Conservation (phyloP, 2,329 filamentous ascomycete species). For the Alternaria gaisen region DNA sequence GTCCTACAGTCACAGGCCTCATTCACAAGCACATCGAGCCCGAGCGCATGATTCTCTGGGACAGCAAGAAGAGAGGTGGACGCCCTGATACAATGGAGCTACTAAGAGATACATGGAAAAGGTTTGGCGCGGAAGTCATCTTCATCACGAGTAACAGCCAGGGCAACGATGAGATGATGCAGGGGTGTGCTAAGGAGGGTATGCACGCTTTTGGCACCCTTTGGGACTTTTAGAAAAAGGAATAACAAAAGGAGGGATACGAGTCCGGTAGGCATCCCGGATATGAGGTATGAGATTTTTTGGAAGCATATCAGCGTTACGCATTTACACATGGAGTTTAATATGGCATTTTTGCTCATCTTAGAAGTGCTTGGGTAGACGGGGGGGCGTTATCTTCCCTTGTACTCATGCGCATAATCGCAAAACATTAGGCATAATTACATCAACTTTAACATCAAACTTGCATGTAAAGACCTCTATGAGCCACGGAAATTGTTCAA, state of each 20-base stretch:
- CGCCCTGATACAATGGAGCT: constrained; percentile 46
- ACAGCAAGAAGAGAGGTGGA: constrained; percentile 47
- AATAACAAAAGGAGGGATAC: background rate
- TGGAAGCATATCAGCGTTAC: background rate
- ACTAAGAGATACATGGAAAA: constrained; percentile 45
- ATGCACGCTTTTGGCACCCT: constrained; percentile 48
- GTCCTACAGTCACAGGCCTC: constrained; percentile 44
- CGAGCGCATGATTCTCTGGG: constrained; percentile 50
- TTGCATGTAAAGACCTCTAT: background rate
- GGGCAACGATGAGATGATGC: constrained; percentile 52
- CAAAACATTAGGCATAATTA: background rate
- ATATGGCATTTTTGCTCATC: background rate
- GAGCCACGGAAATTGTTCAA: background rate
- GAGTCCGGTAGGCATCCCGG: background rate
- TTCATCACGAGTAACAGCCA: constrained; percentile 50
- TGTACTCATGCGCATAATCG: background rate
- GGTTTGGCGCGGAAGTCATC: constrained; percentile 47
- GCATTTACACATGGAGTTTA: constrained; percentile 3
- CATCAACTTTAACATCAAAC: background rate
- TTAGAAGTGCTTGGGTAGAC: background rate
- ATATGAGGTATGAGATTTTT: background rate
- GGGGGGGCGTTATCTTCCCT: background rate
- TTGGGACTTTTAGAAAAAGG: constrained; percentile 42
- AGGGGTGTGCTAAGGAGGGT: constrained; percentile 41
- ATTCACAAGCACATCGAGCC: constrained; percentile 47